phyloP scores from a whole-genome alignment of 352 stramenopile species.

The Thalassiosira gravida region DNA sequence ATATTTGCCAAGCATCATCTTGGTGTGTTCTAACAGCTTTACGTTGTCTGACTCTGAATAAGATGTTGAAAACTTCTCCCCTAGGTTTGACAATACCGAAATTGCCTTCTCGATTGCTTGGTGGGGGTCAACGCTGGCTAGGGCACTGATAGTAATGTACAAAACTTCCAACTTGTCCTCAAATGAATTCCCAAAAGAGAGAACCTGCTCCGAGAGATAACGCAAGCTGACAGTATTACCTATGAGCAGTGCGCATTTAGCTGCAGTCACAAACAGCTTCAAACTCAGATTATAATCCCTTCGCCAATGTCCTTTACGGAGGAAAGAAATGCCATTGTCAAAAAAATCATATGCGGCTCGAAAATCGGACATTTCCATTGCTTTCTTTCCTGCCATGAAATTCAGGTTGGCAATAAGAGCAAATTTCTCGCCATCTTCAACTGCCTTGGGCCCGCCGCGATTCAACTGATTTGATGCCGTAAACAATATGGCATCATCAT shows the following conservation, averaged over 20 bases:
- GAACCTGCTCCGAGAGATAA: slow-evolving; percentile 6
- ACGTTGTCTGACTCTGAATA: slow-evolving; percentile 6
- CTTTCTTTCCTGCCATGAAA: slow-evolving; percentile 17
- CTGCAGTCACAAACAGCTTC: slow-evolving; percentile 21
- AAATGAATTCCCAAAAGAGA: slow-evolving; percentile 24
- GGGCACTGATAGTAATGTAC: slow-evolving; percentile 6
- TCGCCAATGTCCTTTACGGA: slow-evolving; percentile 18
- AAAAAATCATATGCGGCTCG: slow-evolving; percentile 22
- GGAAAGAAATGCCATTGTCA: slow-evolving; percentile 38
- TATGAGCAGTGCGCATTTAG: slow-evolving; percentile 10
- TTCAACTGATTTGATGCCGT: slow-evolving; percentile 33
- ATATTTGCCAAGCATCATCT: slow-evolving; percentile 11
- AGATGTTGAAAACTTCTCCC: slow-evolving; percentile 15
- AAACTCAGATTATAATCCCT: slow-evolving; percentile 32
- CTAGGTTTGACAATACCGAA: slow-evolving; percentile 25
- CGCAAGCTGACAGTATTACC: slow-evolving; percentile 27
- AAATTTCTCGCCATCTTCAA: background rate
- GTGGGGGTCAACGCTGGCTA: background rate
- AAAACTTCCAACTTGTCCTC: slow-evolving; percentile 36
- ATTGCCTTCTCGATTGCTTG: slow-evolving; percentile 18
- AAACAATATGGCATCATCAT: slow-evolving; percentile 21
- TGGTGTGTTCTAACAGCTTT: slow-evolving; percentile 12
- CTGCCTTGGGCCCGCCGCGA: slow-evolving; percentile 1
- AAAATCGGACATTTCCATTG: slow-evolving; percentile 35
- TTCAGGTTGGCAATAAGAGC: slow-evolving; percentile 22